A percentile compares a stretch with the other conserved stretches of the same genome.
These are phyloP conservation scores for Iris macrosiphon DNA, from an alignment of 106 monocot genomes.

Conservation along the genomic window DNA sequence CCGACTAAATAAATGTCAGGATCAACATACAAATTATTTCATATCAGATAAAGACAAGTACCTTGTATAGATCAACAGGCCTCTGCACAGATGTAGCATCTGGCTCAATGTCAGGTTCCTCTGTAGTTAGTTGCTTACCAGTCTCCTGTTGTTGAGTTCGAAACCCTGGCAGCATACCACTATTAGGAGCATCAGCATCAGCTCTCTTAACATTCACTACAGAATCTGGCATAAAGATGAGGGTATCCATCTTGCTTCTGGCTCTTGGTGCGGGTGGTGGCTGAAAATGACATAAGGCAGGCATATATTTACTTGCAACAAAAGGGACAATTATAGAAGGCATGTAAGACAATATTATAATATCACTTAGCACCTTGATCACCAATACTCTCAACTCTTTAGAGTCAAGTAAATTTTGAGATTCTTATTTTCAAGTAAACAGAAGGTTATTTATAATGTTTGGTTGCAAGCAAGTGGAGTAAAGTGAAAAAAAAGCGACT, in stretches of 20 bases:
- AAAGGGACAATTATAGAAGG: neutral
- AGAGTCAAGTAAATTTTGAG: too few relatives aligned
- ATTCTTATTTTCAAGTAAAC: too few relatives aligned
- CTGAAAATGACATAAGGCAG: slow-evolving; percentile 27
- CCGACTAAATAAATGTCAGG: neutral
- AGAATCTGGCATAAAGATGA: slow-evolving; percentile 60
- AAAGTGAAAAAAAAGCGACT: too few relatives aligned
- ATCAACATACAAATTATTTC: neutral
- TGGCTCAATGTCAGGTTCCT: slow-evolving; percentile 28
- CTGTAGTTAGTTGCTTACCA: slow-evolving; percentile 2
- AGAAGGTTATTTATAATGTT: too few relatives aligned
- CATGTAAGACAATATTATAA: slow-evolving; percentile 2
- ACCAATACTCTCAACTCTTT: too few relatives aligned
- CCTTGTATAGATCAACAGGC: slow-evolving; percentile 96
- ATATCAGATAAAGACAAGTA: too few relatives aligned
- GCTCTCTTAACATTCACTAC: slow-evolving; percentile 26
- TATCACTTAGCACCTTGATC: too few relatives aligned
- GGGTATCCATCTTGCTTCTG: slow-evolving; percentile 67
- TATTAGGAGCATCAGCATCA: slow-evolving; percentile 8
- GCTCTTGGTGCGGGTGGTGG: slow-evolving; percentile 62
- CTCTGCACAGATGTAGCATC: slow-evolving; percentile 35
- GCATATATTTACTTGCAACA: neutral
- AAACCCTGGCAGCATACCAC: slow-evolving; percentile 9
- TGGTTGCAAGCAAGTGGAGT: too few relatives aligned
- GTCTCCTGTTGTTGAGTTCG: slow-evolving; percentile 13